A percentile compares a stretch with the other conserved stretches of the same genome.
These are phyloP conservation scores for Oenanthe javanica DNA, from an alignment of 140 eudicot genomes.

Conservation along the genomic window DNA sequence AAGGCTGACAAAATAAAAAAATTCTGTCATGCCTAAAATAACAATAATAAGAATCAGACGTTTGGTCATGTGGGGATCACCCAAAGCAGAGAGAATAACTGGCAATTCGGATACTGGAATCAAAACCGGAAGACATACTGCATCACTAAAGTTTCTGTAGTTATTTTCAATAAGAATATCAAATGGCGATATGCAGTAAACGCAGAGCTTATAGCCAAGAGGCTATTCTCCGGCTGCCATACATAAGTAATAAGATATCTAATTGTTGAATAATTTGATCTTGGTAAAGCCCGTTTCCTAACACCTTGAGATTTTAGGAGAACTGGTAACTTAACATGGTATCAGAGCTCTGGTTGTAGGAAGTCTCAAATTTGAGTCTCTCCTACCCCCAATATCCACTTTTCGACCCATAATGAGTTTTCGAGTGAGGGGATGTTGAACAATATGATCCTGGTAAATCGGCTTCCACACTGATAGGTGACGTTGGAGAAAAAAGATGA, in stretches of 20 bases:
- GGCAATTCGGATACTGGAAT: neutral
- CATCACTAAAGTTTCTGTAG: neutral
- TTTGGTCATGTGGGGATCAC: neutral
- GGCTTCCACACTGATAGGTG: too few relatives aligned
- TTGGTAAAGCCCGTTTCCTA: too few relatives aligned
- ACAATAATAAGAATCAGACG: neutral
- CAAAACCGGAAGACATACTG: neutral
- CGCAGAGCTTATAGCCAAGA: constrained; percentile 1
- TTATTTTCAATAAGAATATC: neutral
- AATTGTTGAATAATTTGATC: too few relatives aligned
- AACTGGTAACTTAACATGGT: too few relatives aligned
- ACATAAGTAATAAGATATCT: constrained; percentile 4
- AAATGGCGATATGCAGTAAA: neutral
- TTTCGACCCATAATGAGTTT: too few relatives aligned
- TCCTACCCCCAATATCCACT: too few relatives aligned
- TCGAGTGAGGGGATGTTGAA: too few relatives aligned
- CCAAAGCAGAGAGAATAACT: neutral
- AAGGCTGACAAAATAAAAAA: neutral
- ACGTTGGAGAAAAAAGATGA: neutral
- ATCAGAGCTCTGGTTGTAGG: too few relatives aligned
- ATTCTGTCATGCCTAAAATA: neutral
- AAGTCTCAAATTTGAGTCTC: too few relatives aligned
- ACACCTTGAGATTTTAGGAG: too few relatives aligned
- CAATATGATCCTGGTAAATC: too few relatives aligned
- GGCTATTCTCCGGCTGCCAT: neutral